Evolutionary conservation across 2,329 filamentous ascomycete genomes (phyloP).

Genomic region (Beauveria bassiana): DNA sequence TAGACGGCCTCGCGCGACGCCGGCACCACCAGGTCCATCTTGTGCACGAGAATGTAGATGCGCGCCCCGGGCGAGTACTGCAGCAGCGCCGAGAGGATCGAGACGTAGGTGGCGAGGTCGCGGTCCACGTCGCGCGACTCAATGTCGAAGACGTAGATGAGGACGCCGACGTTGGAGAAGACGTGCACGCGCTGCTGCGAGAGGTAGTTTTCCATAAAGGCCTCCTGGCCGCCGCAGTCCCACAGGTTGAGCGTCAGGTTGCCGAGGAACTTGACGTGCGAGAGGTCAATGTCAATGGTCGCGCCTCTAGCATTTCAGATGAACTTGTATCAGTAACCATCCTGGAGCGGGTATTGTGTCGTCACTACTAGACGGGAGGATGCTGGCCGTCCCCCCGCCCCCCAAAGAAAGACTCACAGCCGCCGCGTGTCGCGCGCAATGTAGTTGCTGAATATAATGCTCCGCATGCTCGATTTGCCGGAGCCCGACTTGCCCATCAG

Average conservation of each 20-base stretch:
- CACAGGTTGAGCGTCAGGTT: conserved; percentile 96
- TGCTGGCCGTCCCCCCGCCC: no score
- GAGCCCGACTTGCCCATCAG: conserved; percentile 95
- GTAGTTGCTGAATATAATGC: conserved; percentile 98
- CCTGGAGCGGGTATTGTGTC: no score
- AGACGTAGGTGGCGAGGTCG: conserved; percentile 85
- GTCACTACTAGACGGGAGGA: not conserved
- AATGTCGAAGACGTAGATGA: conserved; percentile 99
- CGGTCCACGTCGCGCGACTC: conserved; percentile 91
- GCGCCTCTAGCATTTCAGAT: conserved; percentile 52
- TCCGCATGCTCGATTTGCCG: conserved; percentile 96
- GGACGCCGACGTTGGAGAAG: conserved; percentile 90
- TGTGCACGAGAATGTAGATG: conserved; percentile 94
- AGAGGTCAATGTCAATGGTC: conserved; percentile 97
- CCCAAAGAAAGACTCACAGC: conserved; percentile 41
- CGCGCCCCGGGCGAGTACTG: conserved; percentile 77
- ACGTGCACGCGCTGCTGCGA: conserved; percentile 92
- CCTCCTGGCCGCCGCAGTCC: conserved; percentile 98
- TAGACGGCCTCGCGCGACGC: conserved; percentile 74
- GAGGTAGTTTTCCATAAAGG: conserved; percentile 98
- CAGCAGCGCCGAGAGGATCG: conserved; percentile 78
- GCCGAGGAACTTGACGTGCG: conserved; percentile 96
- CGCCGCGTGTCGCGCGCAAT: conserved; percentile 91
- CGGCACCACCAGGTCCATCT: conserved; percentile 91
- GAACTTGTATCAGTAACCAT: not conserved